Conservation (phyloP, 78 protist genomes). For the Cyanophora paradoxa region DNA sequence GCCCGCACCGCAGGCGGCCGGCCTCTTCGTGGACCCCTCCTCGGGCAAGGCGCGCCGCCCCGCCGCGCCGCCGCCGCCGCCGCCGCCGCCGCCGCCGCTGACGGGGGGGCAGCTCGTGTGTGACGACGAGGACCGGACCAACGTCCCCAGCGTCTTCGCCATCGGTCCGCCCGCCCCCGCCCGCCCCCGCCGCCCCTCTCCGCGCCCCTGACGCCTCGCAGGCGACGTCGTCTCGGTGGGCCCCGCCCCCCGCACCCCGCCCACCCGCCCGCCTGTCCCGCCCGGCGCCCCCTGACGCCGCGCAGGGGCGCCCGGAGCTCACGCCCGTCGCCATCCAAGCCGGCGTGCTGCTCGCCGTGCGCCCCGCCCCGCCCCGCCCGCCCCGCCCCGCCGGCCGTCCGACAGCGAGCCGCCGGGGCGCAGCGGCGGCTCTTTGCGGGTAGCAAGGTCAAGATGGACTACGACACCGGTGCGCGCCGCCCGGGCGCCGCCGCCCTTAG, state of each 20-base stretch:
- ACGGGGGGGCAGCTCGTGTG: background rate
- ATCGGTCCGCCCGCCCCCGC: slow-evolving; percentile 53
- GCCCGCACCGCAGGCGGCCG: slow-evolving; percentile 56
- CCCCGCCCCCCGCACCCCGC: too few relatives aligned
- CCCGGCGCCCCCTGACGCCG: slow-evolving; percentile 18
- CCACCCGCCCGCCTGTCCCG: too few relatives aligned
- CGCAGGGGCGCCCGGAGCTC: slow-evolving; percentile 69
- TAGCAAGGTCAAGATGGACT: slow-evolving; percentile 29
- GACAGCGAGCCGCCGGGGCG: slow-evolving; percentile 6
- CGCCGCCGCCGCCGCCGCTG: background rate
- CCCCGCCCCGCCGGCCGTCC: background rate
- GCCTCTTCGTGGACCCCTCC: slow-evolving; percentile 7
- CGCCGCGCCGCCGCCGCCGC: background rate
- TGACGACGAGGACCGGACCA: slow-evolving; percentile 69
- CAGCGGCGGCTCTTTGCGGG: slow-evolving; percentile 67
- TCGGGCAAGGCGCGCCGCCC: background rate
- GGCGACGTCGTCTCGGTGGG: too few relatives aligned
- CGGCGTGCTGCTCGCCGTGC: slow-evolving; percentile 49
- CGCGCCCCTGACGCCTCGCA: too few relatives aligned
- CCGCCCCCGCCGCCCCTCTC: too few relatives aligned
- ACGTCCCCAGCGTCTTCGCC: slow-evolving; percentile 66
- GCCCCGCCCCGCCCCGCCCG: slow-evolving; percentile 23
- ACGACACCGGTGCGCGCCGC: too few relatives aligned
- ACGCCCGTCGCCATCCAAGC: slow-evolving; percentile 92
- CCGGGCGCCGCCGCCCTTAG: too few relatives aligned